A percentile compares a stretch with the other conserved stretches of the same genome.
phyloP scores from a whole-genome alignment of 306 rosid species.

The Rubus parviflorus region DNA sequence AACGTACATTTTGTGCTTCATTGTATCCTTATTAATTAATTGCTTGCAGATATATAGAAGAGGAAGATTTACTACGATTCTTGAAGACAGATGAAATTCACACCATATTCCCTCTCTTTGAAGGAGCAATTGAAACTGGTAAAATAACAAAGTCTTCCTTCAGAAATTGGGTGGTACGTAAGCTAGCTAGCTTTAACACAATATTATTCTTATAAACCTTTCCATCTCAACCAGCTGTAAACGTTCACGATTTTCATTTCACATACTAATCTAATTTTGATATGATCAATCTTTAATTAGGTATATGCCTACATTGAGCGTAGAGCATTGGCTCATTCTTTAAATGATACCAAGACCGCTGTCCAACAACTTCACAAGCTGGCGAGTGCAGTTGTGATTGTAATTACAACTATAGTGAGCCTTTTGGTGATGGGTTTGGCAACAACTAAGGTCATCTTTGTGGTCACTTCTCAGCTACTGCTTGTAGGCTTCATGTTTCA shows the following conservation, averaged over 20 bases:
- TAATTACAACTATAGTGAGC: conserved; percentile 37
- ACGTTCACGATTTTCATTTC: too few relatives aligned
- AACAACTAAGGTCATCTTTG: conserved; percentile 50
- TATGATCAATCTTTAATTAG: conserved; percentile 6
- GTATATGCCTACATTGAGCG: conserved; percentile 51
- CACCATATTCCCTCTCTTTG: conserved; percentile 48
- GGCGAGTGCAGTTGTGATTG: conserved; percentile 47
- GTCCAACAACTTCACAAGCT: conserved; percentile 56
- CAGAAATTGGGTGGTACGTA: conserved; percentile 50
- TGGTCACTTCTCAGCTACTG: conserved; percentile 50
- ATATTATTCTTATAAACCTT: too few relatives aligned
- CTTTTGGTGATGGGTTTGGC: conserved; percentile 52
- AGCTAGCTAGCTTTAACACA: neutral
- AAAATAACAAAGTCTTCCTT: conserved; percentile 44
- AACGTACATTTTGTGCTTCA: too few relatives aligned
- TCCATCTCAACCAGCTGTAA: too few relatives aligned
- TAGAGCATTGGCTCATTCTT: conserved; percentile 46
- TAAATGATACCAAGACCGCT: conserved; percentile 54
- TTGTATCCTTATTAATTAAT: too few relatives aligned
- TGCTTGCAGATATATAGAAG: conserved; percentile 37
- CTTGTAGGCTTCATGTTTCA: conserved; percentile 57
- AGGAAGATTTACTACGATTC: conserved; percentile 47
- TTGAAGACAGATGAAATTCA: conserved; percentile 40
- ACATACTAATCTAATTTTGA: too few relatives aligned
- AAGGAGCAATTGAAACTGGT: conserved; percentile 44